phyloP scores from a whole-genome alignment of 176 grass and related monocot species.

The Oropetium thomaeum region DNA sequence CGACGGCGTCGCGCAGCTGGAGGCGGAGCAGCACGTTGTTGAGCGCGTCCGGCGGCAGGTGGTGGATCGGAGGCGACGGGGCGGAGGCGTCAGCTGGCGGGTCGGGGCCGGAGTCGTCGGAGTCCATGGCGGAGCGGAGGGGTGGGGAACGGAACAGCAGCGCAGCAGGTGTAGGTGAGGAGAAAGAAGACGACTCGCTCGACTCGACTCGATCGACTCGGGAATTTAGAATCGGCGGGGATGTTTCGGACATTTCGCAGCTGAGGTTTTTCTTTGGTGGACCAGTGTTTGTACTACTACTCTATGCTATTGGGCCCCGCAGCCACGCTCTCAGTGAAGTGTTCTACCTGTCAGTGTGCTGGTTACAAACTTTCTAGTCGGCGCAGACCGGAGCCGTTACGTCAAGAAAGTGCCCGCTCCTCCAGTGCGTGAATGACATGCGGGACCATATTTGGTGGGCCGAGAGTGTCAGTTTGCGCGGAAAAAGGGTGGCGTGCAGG shows the following conservation, averaged over 20 bases:
- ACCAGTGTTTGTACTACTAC: too few relatives aligned
- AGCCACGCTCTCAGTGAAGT: fast-evolving
- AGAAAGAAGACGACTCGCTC: too few relatives aligned
- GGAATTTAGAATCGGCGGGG: constrained; percentile 1
- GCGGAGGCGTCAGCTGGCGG: constrained; percentile 12
- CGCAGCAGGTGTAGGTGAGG: too few relatives aligned
- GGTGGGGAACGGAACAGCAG: constrained; percentile 1
- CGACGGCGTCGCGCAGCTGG: constrained; percentile 62
- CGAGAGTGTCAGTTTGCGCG: fast-evolving
- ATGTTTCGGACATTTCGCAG: constrained; percentile 16
- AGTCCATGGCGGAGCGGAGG: background rate
- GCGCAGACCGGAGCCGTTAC: background rate
- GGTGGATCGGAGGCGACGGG: constrained; percentile 61
- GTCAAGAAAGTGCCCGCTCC: background rate
- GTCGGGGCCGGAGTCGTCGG: constrained; percentile 16
- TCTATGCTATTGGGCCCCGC: background rate
- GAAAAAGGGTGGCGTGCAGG: background rate
- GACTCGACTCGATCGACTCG: too few relatives aligned
- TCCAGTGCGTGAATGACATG: background rate
- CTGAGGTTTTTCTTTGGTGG: too few relatives aligned
- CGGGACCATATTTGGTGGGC: fast-evolving
- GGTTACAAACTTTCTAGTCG: fast-evolving
- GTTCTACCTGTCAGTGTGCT: background rate
- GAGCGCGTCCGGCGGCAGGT: constrained; percentile 78
- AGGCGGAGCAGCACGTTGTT: constrained; percentile 84